Evolutionary conservation across 768 basidiomycete species (phyloP), one percentile per base, ranked within the genome.

Genomic region (Pulveroboletus frians): DNA sequence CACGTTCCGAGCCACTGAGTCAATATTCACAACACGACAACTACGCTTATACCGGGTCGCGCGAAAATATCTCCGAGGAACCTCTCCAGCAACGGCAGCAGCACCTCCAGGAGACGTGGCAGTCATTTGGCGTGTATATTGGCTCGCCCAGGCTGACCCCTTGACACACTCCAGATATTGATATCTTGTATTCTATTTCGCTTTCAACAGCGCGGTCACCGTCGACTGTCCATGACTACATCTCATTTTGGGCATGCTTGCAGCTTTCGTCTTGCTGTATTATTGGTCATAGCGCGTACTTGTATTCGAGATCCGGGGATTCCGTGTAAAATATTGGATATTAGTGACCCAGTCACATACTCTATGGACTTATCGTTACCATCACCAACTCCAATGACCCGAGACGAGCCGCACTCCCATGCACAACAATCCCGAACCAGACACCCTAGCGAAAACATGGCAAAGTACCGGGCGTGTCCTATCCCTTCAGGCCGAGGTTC

Each of bases 121-220:
- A 77, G 61, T 73, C 77, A 49, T 87, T 83, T 68, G 79, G 84
- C 73, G 73, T 76, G 51, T 80, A 80, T 58, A 74, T 81, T 46
- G 56, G 69, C 46, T 62, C 47, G 6, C 50, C 52, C 1, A 39
- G 27, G 32, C 48, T 56, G 2, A 13, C 50, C 9, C 30, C 21
- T 5, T 62, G 40, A 52, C 3, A 10, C 5, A 4, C 10, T 23
- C 0, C 36, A 15, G 17, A 9, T 1, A 18, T 26, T 6, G 17
- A 9, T 1, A 18, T 26, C 8, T 9, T 32, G 36, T 50, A n/a
- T 35, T 9, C 3, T n/a, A 27, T 26, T 18, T 14, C 7, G 26
- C 11, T 27, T 29, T 31, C 27, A 5, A 29, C 26, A 5, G 3
- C 18, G 21, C 9, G 47, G 17, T 21, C 14, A 3, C 17, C 26